These are phyloP conservation scores for Clitoria ternatea DNA, from an alignment of 306 rosid genomes.

Conservation along the genomic window DNA sequence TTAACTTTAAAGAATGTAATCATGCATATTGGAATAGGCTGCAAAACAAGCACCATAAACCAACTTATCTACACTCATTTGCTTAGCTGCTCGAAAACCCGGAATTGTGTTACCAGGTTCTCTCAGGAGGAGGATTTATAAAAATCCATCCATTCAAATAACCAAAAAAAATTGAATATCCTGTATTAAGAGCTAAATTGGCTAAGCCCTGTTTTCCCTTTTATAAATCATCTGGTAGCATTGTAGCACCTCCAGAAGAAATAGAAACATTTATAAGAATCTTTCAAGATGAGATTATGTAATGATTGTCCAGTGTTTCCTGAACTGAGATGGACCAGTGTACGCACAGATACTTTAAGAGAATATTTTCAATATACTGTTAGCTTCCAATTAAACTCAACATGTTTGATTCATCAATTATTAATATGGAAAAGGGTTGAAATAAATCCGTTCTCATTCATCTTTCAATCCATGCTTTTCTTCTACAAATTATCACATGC, in stretches of 20 bases:
- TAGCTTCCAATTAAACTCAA: background rate
- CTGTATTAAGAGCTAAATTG: background rate
- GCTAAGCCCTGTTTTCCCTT: background rate
- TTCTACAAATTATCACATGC: constrained; percentile 4
- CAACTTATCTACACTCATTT: background rate
- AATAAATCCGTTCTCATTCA: background rate
- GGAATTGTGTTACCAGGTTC: background rate
- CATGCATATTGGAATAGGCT: background rate
- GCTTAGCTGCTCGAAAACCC: constrained; percentile 6
- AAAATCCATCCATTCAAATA: background rate
- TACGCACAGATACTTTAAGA: background rate
- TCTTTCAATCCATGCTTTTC: background rate
- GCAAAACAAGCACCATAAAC: constrained; percentile 1
- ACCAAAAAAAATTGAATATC: background rate
- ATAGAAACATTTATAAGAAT: background rate
- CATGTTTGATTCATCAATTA: background rate
- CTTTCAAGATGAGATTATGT: background rate
- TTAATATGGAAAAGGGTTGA: background rate
- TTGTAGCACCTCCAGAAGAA: background rate
- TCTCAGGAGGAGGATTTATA: background rate
- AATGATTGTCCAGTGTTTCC: background rate
- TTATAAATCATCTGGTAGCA: background rate
- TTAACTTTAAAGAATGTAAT: background rate
- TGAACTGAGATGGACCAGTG: background rate
- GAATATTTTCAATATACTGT: background rate